Evolutionary conservation across 2,329 filamentous ascomycete genomes (phyloP).

Genomic region (Elsinoe arachidis): DNA sequence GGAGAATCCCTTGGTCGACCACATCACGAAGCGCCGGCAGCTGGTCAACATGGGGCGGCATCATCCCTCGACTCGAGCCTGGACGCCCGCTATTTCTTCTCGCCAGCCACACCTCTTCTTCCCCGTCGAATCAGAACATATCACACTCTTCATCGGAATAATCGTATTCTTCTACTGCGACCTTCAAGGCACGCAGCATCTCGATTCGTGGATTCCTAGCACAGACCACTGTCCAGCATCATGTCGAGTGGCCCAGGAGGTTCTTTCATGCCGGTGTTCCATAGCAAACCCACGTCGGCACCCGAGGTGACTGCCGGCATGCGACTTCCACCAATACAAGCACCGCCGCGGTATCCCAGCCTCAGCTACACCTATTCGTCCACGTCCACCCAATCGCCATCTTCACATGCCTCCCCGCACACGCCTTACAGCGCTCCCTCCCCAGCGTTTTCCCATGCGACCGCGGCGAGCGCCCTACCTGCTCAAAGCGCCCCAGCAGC

Average conservation of each 20-base stretch:
- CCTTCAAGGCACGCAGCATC: conserved; percentile 21
- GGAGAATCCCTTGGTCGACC: conserved; percentile 4
- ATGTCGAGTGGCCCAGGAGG: conserved; percentile 24
- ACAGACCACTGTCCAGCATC: conserved; percentile 17
- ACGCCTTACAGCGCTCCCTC: background rate
- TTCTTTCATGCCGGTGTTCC: background rate
- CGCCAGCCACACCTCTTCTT: background rate
- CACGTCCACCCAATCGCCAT: background rate
- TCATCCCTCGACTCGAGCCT: background rate
- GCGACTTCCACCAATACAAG: background rate
- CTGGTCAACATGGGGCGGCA: background rate
- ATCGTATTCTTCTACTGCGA: conserved; percentile 23
- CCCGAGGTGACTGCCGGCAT: background rate
- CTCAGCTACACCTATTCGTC: background rate
- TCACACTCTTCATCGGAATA: conserved; percentile 26
- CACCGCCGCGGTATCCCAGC: background rate
- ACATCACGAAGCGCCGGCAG: background rate
- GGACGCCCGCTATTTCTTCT: conserved; percentile 2
- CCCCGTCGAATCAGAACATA: conserved; percentile 37
- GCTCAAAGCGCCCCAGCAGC: background rate
- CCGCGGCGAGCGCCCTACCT: background rate
- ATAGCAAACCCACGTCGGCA: background rate
- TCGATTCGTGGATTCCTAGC: conserved; percentile 19
- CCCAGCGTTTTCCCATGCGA: background rate
- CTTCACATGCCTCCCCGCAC: background rate